Base-by-base conservation (phyloP, 805 yeast species). In the Saccharomycodes ludwigii region DNA sequence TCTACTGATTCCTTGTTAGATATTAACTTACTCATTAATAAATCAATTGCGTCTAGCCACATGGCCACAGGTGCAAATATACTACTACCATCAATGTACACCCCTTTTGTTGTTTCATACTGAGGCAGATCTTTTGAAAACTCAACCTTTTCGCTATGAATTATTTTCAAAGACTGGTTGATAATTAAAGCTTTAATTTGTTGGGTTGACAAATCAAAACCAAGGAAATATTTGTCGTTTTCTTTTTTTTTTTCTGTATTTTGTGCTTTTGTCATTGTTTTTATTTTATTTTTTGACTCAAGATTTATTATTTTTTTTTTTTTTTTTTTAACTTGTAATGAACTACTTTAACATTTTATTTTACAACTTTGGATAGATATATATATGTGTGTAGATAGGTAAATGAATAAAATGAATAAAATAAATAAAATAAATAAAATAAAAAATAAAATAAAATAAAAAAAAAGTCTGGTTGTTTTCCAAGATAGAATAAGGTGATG, bases 171-270 rank as follows among this genome's bases (percentile, higher is more conserved):
- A 7, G 59, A 44, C 8, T 59, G 65, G 48, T 73, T 61, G 20
- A 81, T 70, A 17, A 77, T 76, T 26, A 84, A 66, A 27, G 81
- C 68, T 52, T 85, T 85, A 44, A 86, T 58, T 48, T 84, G 95
- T 50, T 85, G 96, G 11, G 95, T 85, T 2, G 94, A 82, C 18
- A 86, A 63, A 51, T 86, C 96, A 44, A 84, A 72, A 1, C 95
- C 95, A 37, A 81, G 54, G 46, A 56, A 75, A 34, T 31, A 48
- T 20, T 27, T 37, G 24, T 24, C 41, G 25, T 8, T 22, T 31
- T 22, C 23, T 14, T 26, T 5, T 17, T 18, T 15, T 20, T 31
- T 26, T 29, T 19, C 16, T 15, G 20, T 3, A 10, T 6, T 27
- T 15, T 25, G 10, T 14, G 15, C 10, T 4, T 14, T n/a, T 27